Conservation (phyloP, 192 early-diverging fungal species). For the Linnemannia schmuckeri region DNA sequence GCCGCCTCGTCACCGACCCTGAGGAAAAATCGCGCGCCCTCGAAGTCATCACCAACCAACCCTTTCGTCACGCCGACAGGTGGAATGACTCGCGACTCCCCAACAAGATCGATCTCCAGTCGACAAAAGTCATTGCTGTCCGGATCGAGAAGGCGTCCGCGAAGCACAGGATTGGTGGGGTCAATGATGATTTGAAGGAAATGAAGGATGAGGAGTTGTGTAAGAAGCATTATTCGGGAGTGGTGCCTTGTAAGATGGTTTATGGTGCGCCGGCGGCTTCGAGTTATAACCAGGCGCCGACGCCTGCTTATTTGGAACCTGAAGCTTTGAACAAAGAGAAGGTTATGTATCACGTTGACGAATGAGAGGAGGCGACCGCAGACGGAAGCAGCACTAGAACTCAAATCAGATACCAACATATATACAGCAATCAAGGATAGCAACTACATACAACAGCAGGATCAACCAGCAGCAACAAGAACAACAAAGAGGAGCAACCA, state of each 20-base stretch:
- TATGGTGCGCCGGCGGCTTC: constrained; percentile 35
- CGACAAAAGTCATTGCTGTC: constrained; percentile 52
- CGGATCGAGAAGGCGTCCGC: constrained; percentile 39
- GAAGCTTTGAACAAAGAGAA: constrained; percentile 42
- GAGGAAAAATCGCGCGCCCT: constrained; percentile 60
- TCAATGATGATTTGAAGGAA: constrained; percentile 39
- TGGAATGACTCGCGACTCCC: constrained; percentile 57
- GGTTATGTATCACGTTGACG: not conserved
- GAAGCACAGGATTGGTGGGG: constrained; percentile 22
- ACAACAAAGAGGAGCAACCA: not conserved
- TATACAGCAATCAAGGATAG: not conserved
- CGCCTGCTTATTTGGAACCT: constrained; percentile 35
- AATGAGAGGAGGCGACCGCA: not conserved
- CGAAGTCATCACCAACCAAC: constrained; percentile 61
- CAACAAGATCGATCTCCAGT: constrained; percentile 41
- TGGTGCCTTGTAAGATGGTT: constrained; percentile 33
- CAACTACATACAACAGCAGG: not conserved
- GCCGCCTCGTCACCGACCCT: constrained; percentile 46
- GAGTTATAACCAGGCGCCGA: constrained; percentile 11
- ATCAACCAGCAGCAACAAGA: not conserved
- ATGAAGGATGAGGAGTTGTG: constrained; percentile 33
- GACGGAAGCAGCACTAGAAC: not conserved
- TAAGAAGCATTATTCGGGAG: constrained; percentile 38
- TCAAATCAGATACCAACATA: not conserved
- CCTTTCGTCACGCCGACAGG: constrained; percentile 57